Percentiles rank a stretch among this genome's conserved stretches.
phyloP scores from a whole-genome alignment of 2,329 filamentous ascomycete species.

The Zymoseptoria pseudotritici region DNA sequence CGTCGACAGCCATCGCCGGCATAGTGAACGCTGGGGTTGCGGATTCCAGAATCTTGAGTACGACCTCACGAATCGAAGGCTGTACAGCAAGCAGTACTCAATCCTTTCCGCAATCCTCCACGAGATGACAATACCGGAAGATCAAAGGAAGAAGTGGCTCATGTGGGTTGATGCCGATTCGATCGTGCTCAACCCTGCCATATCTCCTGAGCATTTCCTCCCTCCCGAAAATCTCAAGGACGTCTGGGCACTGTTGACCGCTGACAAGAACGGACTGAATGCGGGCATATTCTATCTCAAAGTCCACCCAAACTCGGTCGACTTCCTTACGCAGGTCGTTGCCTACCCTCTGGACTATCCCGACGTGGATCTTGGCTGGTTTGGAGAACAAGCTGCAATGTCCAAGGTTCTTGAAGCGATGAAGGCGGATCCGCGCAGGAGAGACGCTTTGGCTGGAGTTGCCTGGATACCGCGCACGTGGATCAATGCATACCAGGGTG shows the following conservation, averaged over 20 bases:
- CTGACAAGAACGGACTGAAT: constrained; percentile 25
- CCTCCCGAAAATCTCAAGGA: constrained; percentile 22
- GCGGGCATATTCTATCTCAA: constrained; percentile 27
- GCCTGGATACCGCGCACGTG: constrained; percentile 14
- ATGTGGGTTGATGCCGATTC: constrained; percentile 26
- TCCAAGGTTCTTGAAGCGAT: constrained; percentile 10
- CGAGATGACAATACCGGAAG: constrained; percentile 24
- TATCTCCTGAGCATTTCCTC: constrained; percentile 28
- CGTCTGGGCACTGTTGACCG: constrained; percentile 22
- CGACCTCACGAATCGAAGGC: constrained; percentile 4
- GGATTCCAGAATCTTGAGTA: constrained; percentile 5
- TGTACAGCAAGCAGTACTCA: constrained; percentile 14
- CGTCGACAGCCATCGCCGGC: constrained; percentile 4
- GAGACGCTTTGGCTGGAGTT: background rate
- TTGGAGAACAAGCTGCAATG: background rate
- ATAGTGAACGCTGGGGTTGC: constrained; percentile 6
- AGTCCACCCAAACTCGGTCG: constrained; percentile 17
- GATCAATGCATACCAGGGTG: constrained; percentile 29
- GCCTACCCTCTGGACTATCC: constrained; percentile 16
- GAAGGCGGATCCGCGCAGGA: constrained; percentile 3
- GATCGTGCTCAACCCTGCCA: constrained; percentile 24
- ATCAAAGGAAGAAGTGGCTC: constrained; percentile 25
- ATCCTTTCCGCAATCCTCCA: constrained; percentile 14
- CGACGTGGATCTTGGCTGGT: constrained; percentile 1
- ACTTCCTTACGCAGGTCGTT: constrained; percentile 16